Evolutionary conservation across 108 stramenopile genomes (phyloP).

Genomic region (Cyclotella distinguenda): DNA sequence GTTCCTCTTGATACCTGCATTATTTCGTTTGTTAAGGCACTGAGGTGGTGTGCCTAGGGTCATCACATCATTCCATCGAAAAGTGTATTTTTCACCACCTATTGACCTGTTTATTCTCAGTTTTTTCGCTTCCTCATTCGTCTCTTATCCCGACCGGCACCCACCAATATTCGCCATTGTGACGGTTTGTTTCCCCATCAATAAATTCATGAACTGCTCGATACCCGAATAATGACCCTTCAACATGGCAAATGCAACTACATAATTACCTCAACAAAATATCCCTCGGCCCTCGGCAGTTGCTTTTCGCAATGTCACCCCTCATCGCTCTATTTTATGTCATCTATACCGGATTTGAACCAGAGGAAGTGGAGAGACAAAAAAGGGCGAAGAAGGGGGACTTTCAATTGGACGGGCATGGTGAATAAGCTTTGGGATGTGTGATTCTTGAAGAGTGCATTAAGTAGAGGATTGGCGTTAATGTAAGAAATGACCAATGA

Average conservation of each 20-base stretch:
- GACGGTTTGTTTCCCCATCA: no score
- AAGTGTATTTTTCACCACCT: no score
- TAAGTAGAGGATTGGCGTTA: not conserved
- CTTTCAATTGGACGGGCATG: slow-evolving; percentile 88
- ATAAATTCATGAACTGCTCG: no score
- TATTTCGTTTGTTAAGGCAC: no score
- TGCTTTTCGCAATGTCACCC: slow-evolving; percentile 81
- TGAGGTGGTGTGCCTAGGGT: no score
- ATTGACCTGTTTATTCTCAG: no score
- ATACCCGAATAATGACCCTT: no score
- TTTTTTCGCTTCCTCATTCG: no score
- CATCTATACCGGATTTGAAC: slow-evolving; percentile 81
- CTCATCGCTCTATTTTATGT: slow-evolving; percentile 78
- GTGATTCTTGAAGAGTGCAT: not conserved
- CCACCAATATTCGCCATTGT: no score
- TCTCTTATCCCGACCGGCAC: no score
- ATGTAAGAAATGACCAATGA: not conserved
- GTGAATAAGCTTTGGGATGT: slow-evolving; percentile 50
- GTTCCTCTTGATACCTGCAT: no score
- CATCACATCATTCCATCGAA: no score
- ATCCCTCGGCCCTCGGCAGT: slow-evolving; percentile 27
- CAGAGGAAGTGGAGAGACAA: slow-evolving; percentile 62
- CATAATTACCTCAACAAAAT: not conserved
- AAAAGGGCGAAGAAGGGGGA: slow-evolving; percentile 79
- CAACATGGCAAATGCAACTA: not conserved